Base-by-base conservation (phyloP, 257 asterid genomes). In the Solanum habrochaites region DNA sequence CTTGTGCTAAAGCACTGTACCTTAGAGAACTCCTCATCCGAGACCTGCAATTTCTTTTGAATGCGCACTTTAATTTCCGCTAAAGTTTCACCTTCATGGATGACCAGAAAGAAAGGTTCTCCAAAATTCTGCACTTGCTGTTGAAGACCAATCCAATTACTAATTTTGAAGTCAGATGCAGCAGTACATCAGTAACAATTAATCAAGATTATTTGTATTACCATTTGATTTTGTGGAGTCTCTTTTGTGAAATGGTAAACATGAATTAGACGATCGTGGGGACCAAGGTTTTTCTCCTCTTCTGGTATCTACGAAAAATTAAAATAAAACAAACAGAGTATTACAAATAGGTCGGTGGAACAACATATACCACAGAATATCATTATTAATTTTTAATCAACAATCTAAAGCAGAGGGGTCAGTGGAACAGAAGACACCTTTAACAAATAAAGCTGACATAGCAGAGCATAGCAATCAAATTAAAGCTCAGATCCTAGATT, bases 41-140 rank as follows among this genome's bases (percentile, higher is more conserved):
- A 89, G 82, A 97, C 94, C 91, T 92, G 98, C 91, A 96, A 90
- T 89, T 95, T 97, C 94, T 93, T 95, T 89, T 95, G 99, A 89
- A 97, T 91, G 77, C 98, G 98, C 71, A 86, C 87, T 90, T 96
- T 97, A 84, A 97, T 95, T 82, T 94, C 95, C 29, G 93, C 95
- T 90, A 97, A 89, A 82, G 96, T 93, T 89, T 97, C 99, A 71
- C 97, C 99, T 90, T 97, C 99, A 83, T 91, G 98, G 83, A 97
- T 92, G 88, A 94, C 96, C 92, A 97, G 90, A 87, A 96, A 95
- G 93, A 97, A 96, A 39, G 99, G 99, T 49, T 97, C 99, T 89
- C 99, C 99, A 29, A 97, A 97, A 89, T 96, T 95, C 92, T 93
- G 98, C 89, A 95, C 93, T 92, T 94, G 98, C 99, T 96, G 96